Base-by-base conservation (phyloP, 805 yeast species). In the Yarrowia hollandica region DNA sequence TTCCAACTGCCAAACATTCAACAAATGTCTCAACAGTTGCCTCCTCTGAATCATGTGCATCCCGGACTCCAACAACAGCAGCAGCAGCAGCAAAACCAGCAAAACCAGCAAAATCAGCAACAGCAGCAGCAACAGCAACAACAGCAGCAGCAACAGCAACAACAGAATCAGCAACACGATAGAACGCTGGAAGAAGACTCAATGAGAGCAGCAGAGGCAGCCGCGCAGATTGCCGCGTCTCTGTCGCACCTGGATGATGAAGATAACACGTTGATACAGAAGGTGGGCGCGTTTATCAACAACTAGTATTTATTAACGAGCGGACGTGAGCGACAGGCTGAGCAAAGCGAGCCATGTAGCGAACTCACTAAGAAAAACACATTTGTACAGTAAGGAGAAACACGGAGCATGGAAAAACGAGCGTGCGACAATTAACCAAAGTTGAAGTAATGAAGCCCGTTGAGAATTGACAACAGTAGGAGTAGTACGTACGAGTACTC, bases 211-310 rank as follows among this genome's bases (percentile, higher is more conserved):
- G 60, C 60, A 11, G 46, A 56, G 25, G 62, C 54, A 4, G 61
- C 62, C 3, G 37, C 56, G 4, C 56, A 38, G 26, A 38, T 39
- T 57, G 62, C 61, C 5, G 54, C 39, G n/a, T 22, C 57, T 18
- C 11, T 62, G 48, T 52, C 58, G 34, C 31, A 23, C 35, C 42
- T 52, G 14, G 60, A 57, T 7, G 61, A 63, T 22, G 67, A 61
- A 15, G 60, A 61, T 11, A 62, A 66, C 15, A 60, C 67, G 19
- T 67, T 66, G 61, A 57, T 67, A 21, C 69, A 67, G 57, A 66
- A 65, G 34, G 69, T 67, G 15, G 69, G 68, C 28, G 68, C 65
- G 30, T 67, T 63, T 38, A 67, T 67, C 60, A 63, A 62, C 61
- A 56, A 62, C 61, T 35, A 48, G 50, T n/a, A 15, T 55, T 60